Evolutionary conservation across 139 green algal species (phyloP).

Genomic region (Ulvella scutata): DNA sequence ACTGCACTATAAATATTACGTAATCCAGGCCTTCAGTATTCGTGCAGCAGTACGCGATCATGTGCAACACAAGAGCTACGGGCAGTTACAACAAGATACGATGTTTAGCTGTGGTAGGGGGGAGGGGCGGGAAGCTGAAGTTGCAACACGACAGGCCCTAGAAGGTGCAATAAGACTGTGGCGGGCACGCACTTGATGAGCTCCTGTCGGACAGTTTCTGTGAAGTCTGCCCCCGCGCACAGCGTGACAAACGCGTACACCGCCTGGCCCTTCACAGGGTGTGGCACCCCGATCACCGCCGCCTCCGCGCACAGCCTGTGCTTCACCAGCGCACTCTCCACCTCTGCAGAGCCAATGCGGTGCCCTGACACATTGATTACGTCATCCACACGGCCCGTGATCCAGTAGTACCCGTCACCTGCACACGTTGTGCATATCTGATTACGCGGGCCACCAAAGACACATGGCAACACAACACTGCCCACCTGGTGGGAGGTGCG

Average conservation of each 20-base stretch:
- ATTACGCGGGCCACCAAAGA: too few species aligned
- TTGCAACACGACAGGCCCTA: too few species aligned
- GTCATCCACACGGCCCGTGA: constrained; percentile 85
- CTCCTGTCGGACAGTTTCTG: constrained; percentile 44
- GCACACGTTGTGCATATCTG: too few species aligned
- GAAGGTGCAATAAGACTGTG: too few species aligned
- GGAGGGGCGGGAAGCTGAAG: too few species aligned
- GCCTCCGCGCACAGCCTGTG: constrained; percentile 74
- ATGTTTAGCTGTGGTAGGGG: too few species aligned
- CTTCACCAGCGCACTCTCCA: constrained; percentile 72
- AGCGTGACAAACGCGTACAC: constrained; percentile 96
- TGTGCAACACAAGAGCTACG: too few species aligned
- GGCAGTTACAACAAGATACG: too few species aligned
- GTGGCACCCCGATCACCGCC: constrained; percentile 74
- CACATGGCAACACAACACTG: neutral
- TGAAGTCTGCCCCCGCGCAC: constrained; percentile 25
- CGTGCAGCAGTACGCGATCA: too few species aligned
- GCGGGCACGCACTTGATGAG: constrained; percentile 17
- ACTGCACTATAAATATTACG: too few species aligned
- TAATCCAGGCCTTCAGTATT: too few species aligned
- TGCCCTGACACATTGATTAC: constrained; percentile 90
- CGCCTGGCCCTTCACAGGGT: constrained; percentile 78
- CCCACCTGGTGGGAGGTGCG: neutral
- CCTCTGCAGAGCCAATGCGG: constrained; percentile 86
- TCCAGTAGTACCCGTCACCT: constrained; percentile 55